These are phyloP conservation scores for Sonneratia alba DNA, from an alignment of 345 rosid species.

Conservation along the genomic window DNA sequence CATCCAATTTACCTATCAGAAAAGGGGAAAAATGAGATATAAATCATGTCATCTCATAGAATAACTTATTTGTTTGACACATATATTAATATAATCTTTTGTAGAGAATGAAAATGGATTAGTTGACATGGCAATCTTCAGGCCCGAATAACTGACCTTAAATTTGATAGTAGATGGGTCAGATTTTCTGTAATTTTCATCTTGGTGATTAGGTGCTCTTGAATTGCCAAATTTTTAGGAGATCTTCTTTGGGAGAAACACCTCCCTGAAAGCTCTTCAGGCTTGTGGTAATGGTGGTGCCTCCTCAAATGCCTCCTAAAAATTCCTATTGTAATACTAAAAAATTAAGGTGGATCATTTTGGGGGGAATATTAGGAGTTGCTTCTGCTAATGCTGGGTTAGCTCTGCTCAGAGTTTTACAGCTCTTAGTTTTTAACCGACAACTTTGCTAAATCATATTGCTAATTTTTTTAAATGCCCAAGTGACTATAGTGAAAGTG, in stretches of 20 bases:
- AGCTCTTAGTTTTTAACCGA: background rate
- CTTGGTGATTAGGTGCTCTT: background rate
- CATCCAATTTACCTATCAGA: no score
- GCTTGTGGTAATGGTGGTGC: background rate
- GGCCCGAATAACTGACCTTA: background rate
- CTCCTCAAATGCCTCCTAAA: background rate
- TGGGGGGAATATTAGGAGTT: background rate
- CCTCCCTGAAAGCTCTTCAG: background rate
- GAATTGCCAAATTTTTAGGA: background rate
- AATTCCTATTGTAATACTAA: background rate
- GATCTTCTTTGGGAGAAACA: background rate
- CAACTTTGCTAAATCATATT: background rate
- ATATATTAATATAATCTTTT: no score
- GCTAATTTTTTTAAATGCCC: no score
- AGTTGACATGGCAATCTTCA: no score
- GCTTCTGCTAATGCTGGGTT: background rate
- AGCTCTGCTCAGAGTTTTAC: background rate
- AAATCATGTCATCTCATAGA: background rate
- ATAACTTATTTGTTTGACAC: no score
- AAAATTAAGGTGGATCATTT: background rate
- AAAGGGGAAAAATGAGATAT: no score
- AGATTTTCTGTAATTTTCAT: background rate
- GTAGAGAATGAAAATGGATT: no score
- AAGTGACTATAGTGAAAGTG: background rate
- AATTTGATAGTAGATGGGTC: background rate